These are phyloP conservation scores for Mycena sp. DNA, from an alignment of 1,284 basidiomycete genomes.

Conservation along the genomic window DNA sequence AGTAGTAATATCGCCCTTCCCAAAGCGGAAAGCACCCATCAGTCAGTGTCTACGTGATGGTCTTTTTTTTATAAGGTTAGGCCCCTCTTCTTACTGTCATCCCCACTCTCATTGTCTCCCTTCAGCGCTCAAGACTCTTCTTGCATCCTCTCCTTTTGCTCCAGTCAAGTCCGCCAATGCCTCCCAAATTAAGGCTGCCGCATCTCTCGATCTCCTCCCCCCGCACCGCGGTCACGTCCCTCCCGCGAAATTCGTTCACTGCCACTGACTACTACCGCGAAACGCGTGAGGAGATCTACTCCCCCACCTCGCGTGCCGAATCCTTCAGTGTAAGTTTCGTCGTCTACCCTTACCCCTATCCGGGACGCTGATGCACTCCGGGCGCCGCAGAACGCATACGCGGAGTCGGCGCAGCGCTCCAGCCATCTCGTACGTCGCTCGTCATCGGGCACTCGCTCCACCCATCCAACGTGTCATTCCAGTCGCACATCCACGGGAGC, in stretches of 20 bases:
- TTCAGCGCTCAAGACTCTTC: no score
- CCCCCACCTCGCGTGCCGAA: constrained; percentile 12
- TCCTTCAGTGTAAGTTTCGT: constrained; percentile 6
- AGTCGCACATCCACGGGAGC: constrained; percentile 7
- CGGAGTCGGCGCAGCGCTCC: background rate
- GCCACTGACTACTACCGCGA: constrained; percentile 22
- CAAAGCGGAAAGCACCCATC: no score
- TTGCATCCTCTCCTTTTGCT: no score
- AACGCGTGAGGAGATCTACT: constrained; percentile 18
- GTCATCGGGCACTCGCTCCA: no score
- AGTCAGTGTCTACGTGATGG: no score
- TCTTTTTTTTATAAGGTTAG: no score
- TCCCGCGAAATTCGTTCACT: constrained; percentile 21
- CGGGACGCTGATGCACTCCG: background rate
- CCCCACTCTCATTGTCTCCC: no score
- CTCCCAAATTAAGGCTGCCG: no score
- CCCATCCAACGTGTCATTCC: background rate
- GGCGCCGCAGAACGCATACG: constrained; percentile 7
- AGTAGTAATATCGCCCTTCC: no score
- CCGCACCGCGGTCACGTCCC: background rate
- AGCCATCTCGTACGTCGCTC: constrained; percentile 9
- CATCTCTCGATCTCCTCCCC: no score
- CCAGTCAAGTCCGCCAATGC: no score
- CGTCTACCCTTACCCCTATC: background rate
- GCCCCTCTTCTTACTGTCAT: no score